These are phyloP conservation scores for Epichloe elymi DNA, from an alignment of 2,329 filamentous ascomycete species.

Conservation along the genomic window DNA sequence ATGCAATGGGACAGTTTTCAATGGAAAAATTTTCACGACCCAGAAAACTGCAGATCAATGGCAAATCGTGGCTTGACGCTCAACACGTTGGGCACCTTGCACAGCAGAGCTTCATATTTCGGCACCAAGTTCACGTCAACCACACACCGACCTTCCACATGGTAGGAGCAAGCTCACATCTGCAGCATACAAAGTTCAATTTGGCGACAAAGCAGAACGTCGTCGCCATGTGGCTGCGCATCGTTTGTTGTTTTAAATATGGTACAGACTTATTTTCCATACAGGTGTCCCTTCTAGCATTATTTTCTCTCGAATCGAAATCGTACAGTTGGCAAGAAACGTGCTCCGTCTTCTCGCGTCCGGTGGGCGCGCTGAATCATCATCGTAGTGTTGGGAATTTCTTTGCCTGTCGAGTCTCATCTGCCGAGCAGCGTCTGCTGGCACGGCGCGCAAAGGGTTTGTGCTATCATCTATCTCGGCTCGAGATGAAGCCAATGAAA, in stretches of 20 bases:
- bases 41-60: no score
- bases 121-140: no score
- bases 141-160: neutral
- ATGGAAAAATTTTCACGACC: no score
- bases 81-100: no score
- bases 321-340: conserved; percentile 7
- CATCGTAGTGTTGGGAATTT: neutral
- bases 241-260: neutral
- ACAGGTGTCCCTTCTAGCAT: neutral
- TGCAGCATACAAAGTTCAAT: neutral
- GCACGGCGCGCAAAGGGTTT: neutral
- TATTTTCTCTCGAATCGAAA: neutral
- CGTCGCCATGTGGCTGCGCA: neutral
- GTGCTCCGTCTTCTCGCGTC: neutral
- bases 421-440: neutral
- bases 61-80: no score
- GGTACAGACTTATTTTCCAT: neutral
- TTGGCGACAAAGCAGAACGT: neutral
- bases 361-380: neutral
- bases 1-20: no score
- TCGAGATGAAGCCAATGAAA: neutral
- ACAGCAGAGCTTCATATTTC: no score
- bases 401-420: neutral
- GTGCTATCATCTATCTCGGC: neutral
- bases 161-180: neutral